These are phyloP conservation scores for Hyaloscypha hepaticicola DNA, from an alignment of 495 filamentous ascomycete genomes.

Conservation along the genomic window DNA sequence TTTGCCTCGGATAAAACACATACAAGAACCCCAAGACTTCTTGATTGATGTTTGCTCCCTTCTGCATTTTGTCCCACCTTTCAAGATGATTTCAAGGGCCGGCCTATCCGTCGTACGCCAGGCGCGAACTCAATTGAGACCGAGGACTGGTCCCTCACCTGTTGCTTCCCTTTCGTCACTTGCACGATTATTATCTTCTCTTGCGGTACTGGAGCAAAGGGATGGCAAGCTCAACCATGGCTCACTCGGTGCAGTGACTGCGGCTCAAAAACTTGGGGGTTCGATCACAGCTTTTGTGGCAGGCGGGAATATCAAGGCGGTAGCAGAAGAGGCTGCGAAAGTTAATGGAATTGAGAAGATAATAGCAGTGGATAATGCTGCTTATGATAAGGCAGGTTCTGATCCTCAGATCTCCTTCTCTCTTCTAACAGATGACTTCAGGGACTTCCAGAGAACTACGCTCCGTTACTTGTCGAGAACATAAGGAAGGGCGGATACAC, in stretches of 20 bases:
- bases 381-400: constrained; percentile 75
- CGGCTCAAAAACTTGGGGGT: constrained; percentile 83
- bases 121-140: constrained; percentile 38
- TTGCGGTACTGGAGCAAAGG: constrained; percentile 90
- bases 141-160: constrained; percentile 16
- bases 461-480: constrained; percentile 90
- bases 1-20: constrained; percentile 1
- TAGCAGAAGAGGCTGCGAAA: constrained; percentile 86
- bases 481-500: constrained; percentile 92
- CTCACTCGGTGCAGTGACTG: constrained; percentile 83
- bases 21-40: not conserved
- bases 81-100: constrained; percentile 37
- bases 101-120: constrained; percentile 49
- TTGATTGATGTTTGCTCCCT: not conserved
- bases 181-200: constrained; percentile 76
- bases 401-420: not conserved
- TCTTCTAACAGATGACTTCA: constrained; percentile 34
- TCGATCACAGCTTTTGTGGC: constrained; percentile 84
- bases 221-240: constrained; percentile 82
- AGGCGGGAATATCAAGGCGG: constrained; percentile 73
- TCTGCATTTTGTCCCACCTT: not conserved
- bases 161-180: constrained; percentile 43
- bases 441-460: constrained; percentile 93
- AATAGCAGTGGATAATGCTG: constrained; percentile 79
- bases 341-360: constrained; percentile 89